Base-by-base conservation (phyloP, 805 yeast species). In the Metschnikowia continentalis region DNA sequence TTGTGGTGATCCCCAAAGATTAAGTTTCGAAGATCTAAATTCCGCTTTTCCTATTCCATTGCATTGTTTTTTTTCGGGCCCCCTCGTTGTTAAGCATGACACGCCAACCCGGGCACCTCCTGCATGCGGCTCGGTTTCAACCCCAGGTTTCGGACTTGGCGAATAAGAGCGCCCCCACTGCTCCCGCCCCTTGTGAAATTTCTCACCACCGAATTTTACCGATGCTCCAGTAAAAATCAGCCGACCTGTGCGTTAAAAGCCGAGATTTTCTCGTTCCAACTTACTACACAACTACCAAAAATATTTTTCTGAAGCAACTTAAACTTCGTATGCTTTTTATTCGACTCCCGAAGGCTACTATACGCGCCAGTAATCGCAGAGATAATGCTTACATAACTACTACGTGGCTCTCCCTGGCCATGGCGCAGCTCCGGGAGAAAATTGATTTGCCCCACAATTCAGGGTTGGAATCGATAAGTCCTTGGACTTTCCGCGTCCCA, bases 81-180 rank as follows among this genome's bases (percentile, higher is more conserved):
- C 6, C 26, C 26, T 39, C 2, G 14, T 8, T 19, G 13, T 15
- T 15, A 14, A 33, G 22, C 22, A 32, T 1, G 6, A 38, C 17
- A 20, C 13, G 32, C 15, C 17, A 13, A 6, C 40, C 19, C 32
- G 45, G 10, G 42, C 32, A 36, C n/a, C 26, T 33, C 48, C 58
- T 57, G 58, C 54, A 57, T 39, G 35, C 14, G 6, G 35, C n/a
- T 35, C 44, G 55, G 47, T 7, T 35, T 36, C 47, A 44, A 58
- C 61, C 61, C 61, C 61, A 58, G 61, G 57, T 58, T 58, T 58
- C 61, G 61, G 61, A 58, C 49, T 58, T 55, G 61, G 56, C 60
- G 55, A 53, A 58, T 58, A 44, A 51, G 57, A 58, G 52, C 46
- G 55, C 47, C 56, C 38, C 52, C 48, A 30, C 49, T 39, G 33